A percentile compares a stretch with the other conserved stretches of the same genome.
Conservation (phyloP, 345 rosid genomes). For the Capsella bursapastoris region DNA sequence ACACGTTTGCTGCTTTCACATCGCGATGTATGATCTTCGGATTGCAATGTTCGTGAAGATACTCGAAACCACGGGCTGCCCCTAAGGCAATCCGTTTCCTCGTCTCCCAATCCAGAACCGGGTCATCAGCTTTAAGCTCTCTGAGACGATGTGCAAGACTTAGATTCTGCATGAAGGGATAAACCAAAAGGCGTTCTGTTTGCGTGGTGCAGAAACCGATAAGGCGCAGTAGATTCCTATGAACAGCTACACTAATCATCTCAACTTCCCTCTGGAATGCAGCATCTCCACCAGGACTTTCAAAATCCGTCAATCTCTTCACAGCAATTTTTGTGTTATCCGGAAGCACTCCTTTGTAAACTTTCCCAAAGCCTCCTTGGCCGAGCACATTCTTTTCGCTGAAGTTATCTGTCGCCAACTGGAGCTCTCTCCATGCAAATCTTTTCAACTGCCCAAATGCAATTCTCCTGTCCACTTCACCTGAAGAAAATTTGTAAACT, state of each 20-base stretch:
- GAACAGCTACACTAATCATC: conserved; percentile 98
- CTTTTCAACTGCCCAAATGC: conserved; percentile 93
- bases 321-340: conserved; percentile 87
- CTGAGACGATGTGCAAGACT: conserved; percentile 90
- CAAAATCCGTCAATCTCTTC: conserved; percentile 89
- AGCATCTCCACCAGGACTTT: conserved; percentile 91
- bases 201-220: conserved; percentile 96
- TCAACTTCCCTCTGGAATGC: conserved; percentile 97
- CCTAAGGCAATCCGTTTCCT: conserved; percentile 90
- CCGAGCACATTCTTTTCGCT: conserved; percentile 87
- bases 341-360: conserved; percentile 83
- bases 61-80: conserved; percentile 94
- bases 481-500: conserved; percentile 47
- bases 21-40: conserved; percentile 98
- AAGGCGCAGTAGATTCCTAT: conserved; percentile 78
- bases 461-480: conserved; percentile 94
- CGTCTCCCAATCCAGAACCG: conserved; percentile 79
- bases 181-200: conserved; percentile 89
- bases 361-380: conserved; percentile 97
- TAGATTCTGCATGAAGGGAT: conserved; percentile 93
- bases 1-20: conserved; percentile 96
- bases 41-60: conserved; percentile 96
- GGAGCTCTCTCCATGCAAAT: conserved; percentile 94
- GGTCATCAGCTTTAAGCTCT: conserved; percentile 81
- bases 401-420: conserved; percentile 85